phyloP scores from a whole-genome alignment of 495 filamentous ascomycete genomes.

The Daldinia concentrica region DNA sequence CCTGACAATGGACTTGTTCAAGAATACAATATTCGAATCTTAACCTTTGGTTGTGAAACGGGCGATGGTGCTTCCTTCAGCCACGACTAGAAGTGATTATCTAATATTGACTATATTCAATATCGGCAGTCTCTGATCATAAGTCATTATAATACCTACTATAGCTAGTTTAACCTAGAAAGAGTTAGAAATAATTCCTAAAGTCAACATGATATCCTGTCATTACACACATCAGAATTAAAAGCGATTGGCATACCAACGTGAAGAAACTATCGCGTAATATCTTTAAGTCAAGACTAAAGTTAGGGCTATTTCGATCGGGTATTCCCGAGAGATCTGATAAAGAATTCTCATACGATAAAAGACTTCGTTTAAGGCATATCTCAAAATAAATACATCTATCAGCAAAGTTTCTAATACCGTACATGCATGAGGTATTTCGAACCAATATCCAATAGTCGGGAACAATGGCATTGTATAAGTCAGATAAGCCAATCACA shows the following conservation, averaged over 20 bases:
- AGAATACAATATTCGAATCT: too few species aligned
- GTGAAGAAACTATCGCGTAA: neutral
- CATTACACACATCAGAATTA: too few species aligned
- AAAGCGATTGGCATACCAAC: neutral
- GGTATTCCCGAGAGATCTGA: neutral
- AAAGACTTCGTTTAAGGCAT: neutral
- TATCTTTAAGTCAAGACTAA: neutral
- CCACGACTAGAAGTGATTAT: too few species aligned
- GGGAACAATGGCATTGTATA: slow-evolving; percentile 13
- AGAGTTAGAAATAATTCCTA: too few species aligned
- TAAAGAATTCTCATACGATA: neutral
- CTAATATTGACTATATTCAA: too few species aligned
- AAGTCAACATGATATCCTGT: too few species aligned
- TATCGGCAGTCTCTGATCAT: too few species aligned
- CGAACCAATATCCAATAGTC: neutral
- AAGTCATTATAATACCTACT: too few species aligned
- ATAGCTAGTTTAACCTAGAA: too few species aligned
- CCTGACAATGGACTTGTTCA: neutral
- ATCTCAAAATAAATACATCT: too few species aligned
- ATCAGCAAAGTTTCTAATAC: neutral
- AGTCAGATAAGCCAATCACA: slow-evolving; percentile 42
- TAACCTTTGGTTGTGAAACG: too few species aligned
- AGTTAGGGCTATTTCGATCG: neutral
- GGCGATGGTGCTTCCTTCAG: too few species aligned
- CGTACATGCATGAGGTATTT: slow-evolving; percentile 25